Base-by-base conservation (phyloP, 352 stramenopile species). In the Achlya hypogyna region DNA sequence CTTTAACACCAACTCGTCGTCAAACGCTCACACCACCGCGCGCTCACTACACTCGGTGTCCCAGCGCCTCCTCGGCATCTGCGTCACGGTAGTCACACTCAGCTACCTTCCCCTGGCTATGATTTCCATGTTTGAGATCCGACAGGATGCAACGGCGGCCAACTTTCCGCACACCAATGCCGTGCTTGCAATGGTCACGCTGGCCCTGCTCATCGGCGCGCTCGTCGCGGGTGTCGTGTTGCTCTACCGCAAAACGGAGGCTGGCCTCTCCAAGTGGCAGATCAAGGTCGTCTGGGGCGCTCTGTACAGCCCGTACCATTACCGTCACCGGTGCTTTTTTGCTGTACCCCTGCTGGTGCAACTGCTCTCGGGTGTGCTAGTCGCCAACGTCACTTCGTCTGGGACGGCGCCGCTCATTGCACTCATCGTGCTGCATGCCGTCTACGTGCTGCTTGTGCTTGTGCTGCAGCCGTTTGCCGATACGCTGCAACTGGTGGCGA, bases 311-410 rank as follows among this genome's bases (percentile, higher is more conserved):
- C 75, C 82, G 42, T 85, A 81, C 65, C 75, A 71, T 28, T 87
- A 87, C 70, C 74, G 68, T 27, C 80, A 71, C 42, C 82, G 82
- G 10, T 77, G 89, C 56, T 87, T 91, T 69, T 88, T 87, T 65
- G 72, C 87, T n/a, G 67, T 89, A 16, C 70, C 74, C 12, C 72
- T 77, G 18, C 62, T 81, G 8, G 72, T 89, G 16, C 82, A 91
- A 68, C 79, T 91, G 64, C 60, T 73, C 5, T 82, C 73, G 5
- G 82, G 78, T 1, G 62, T 88, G 34, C 65, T 84, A 25, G 74
- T 91, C 29, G 82, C 79, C 34, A 74, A 71, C 20, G 74, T 87
- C 23, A 25, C 42, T 49, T 75, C 80, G 14, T 68, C 73, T 9
- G 75, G 84, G 40, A 74, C 77, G 31, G 78, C 70, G 22, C 80